phyloP scores from a whole-genome alignment of 257 asterid species.

The Echites panduratus region DNA sequence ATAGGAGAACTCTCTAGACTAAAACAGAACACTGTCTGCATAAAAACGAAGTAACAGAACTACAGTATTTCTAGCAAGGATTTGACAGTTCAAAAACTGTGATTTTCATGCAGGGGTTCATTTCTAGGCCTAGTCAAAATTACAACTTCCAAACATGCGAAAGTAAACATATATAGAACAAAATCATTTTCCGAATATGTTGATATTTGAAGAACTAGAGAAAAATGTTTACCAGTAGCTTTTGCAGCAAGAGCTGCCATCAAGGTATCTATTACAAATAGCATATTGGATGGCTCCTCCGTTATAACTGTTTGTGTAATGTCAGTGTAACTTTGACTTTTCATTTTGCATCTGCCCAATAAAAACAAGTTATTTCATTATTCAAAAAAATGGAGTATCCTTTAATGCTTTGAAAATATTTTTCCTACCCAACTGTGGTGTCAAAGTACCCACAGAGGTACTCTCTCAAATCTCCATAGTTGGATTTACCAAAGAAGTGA shows the following conservation, averaged over 20 bases:
- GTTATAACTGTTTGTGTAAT: background rate
- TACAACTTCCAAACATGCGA: background rate
- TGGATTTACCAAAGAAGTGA: background rate
- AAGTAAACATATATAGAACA: background rate
- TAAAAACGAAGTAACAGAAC: no score
- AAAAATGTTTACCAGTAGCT: background rate
- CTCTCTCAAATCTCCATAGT: background rate
- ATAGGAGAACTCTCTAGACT: no score
- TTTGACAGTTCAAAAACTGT: background rate
- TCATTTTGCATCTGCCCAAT: background rate
- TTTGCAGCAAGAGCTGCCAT: background rate
- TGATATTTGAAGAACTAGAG: background rate
- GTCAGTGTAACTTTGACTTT: background rate
- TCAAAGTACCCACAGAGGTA: background rate
- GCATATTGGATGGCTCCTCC: background rate
- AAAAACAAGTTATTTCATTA: no score
- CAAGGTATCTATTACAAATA: background rate
- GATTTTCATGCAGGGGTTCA: background rate
- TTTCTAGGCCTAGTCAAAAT: background rate
- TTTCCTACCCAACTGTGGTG: background rate
- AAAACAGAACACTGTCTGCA: no score
- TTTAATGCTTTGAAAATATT: background rate
- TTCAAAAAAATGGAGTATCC: no score
- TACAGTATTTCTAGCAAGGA: no score
- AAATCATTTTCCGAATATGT: background rate